Percentiles rank a stretch among this genome's conserved stretches.
phyloP scores from a whole-genome alignment of 306 rosid genomes.

The Clitoria ternatea region DNA sequence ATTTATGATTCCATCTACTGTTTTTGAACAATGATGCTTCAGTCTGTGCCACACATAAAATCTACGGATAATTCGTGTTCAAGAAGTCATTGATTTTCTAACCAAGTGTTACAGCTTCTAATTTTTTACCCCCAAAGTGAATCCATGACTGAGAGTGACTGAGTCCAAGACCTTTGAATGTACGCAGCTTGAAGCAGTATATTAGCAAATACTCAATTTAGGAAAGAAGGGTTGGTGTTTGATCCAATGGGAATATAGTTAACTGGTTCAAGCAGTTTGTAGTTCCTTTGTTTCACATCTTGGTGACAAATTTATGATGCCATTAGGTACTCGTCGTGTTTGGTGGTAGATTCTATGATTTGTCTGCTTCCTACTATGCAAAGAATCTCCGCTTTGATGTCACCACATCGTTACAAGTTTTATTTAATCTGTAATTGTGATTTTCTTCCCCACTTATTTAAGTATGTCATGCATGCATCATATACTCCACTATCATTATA shows the following conservation, averaged over 20 bases:
- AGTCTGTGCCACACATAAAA: neutral
- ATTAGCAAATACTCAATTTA: neutral
- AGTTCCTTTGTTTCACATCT: neutral
- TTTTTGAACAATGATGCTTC: neutral
- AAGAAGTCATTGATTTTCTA: neutral
- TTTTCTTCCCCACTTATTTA: neutral
- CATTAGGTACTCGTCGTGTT: neutral
- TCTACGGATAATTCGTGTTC: neutral
- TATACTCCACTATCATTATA: conserved; percentile 12
- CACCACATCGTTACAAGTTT: conserved; percentile 14
- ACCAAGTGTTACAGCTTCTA: neutral
- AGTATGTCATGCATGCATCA: conserved; percentile 3
- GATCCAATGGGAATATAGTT: neutral
- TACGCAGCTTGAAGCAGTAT: neutral
- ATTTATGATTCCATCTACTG: neutral
- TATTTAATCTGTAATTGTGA: conserved; percentile 2
- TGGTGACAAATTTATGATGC: neutral
- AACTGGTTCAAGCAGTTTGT: neutral
- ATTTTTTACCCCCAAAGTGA: neutral
- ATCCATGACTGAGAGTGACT: neutral
- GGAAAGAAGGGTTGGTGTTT: neutral
- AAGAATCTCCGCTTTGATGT: conserved; percentile 16
- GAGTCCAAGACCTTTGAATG: neutral
- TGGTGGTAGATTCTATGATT: conserved; percentile 15
- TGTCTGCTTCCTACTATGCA: conserved; percentile 13